Conservation (phyloP, 495 filamentous ascomycete species). For the Penicillium malachiteum region DNA sequence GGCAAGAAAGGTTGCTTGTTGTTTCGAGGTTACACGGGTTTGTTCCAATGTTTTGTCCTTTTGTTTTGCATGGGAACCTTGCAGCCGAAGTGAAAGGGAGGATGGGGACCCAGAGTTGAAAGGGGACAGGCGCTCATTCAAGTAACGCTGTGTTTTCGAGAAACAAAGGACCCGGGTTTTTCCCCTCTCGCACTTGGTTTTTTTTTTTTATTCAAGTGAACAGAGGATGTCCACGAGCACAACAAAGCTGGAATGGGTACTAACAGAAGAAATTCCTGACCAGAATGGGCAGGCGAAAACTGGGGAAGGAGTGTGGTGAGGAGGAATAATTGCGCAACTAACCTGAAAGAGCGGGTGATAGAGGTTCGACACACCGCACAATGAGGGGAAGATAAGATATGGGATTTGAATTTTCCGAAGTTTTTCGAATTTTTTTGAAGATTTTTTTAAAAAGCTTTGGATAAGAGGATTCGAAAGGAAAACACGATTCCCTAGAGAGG, state of each 20-base stretch:
- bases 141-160: too few relatives aligned
- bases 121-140: too few relatives aligned
- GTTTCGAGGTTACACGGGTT: too few relatives aligned
- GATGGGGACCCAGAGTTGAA: not conserved
- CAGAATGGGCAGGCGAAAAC: not conserved
- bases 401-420: slow-evolving; percentile 21
- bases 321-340: slow-evolving; percentile 11
- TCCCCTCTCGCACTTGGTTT: too few relatives aligned
- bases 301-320: not conserved
- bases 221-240: too few relatives aligned
- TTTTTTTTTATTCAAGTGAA: too few relatives aligned
- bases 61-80: slow-evolving; percentile 7
- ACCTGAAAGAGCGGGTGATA: slow-evolving; percentile 31
- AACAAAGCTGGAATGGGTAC: too few relatives aligned
- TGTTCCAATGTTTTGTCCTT: not conserved
- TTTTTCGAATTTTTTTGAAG: slow-evolving; percentile 43
- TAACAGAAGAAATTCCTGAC: too few relatives aligned
- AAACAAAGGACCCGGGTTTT: too few relatives aligned
- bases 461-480: slow-evolving; percentile 38
- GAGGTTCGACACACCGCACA: slow-evolving; percentile 45
- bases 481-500: slow-evolving; percentile 35
- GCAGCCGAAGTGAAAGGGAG: slow-evolving; percentile 2
- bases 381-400: slow-evolving; percentile 36
- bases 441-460: slow-evolving; percentile 48
- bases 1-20: not conserved